phyloP scores from a whole-genome alignment of 73 alveolate genomes.

The Effrenium voratum region DNA sequence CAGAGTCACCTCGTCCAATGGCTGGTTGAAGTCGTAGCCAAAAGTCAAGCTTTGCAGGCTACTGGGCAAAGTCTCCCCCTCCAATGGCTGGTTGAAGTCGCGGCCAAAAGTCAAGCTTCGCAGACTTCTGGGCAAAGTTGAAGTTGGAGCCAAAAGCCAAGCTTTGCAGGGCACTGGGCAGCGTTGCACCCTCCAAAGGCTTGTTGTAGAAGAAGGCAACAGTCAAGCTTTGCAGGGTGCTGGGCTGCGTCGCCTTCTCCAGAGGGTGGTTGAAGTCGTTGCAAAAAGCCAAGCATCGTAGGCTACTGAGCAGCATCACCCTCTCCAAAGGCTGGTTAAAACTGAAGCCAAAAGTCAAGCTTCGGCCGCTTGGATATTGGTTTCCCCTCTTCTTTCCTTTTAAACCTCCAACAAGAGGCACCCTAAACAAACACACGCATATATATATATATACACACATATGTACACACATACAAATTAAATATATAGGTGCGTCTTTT shows the following conservation, averaged over 20 bases:
- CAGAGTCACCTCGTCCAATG: neutral
- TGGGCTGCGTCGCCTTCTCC: neutral
- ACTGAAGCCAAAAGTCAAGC: no score
- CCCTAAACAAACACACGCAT: no score
- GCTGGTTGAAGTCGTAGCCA: neutral
- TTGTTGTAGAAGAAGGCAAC: neutral
- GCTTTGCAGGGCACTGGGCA: neutral
- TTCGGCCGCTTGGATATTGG: no score
- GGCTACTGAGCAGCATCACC: neutral
- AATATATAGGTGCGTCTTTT: no score
- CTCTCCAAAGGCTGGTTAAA: neutral
- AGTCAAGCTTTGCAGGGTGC: neutral
- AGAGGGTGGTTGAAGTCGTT: constrained; percentile 1
- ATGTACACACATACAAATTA: no score
- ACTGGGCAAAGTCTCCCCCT: neutral
- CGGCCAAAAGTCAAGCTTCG: no score
- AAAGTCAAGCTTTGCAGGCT: neutral
- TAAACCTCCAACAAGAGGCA: no score
- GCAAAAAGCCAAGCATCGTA: neutral
- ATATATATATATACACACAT: no score
- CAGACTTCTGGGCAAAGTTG: no score
- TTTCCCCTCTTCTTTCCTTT: no score
- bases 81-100: neutral
- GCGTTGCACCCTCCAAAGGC: neutral
- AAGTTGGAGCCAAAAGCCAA: neutral